phyloP scores from a whole-genome alignment of 768 basidiomycete genomes.

The Leccinum fibrillosum region DNA sequence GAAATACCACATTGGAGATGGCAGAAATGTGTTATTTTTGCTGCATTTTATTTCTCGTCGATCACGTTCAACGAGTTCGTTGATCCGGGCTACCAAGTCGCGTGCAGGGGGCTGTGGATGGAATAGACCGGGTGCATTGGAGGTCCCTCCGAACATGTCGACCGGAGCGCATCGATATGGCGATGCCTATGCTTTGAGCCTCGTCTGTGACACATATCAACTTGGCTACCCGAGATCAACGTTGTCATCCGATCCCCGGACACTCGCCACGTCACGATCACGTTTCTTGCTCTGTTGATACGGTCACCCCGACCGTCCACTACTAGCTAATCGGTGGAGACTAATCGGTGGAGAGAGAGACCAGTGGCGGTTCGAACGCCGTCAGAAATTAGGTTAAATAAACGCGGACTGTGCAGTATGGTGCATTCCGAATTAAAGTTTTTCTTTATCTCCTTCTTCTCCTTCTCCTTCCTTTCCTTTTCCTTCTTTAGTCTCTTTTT shows the following conservation, averaged over 20 bases:
- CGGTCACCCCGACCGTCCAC: constrained; percentile 3
- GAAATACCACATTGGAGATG: neutral
- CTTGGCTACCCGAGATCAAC: constrained; percentile 11
- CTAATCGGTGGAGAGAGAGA: neutral
- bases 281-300: constrained; percentile 17
- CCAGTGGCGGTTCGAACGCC: constrained; percentile 6
- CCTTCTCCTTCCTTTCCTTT: neutral
- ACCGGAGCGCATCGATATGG: neutral
- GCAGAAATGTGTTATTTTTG: neutral
- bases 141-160: neutral
- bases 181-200: neutral
- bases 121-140: neutral
- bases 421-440: neutral
- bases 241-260: constrained; percentile 9
- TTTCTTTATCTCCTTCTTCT: neutral
- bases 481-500: neutral
- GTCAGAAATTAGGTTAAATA: constrained; percentile 6
- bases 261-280: constrained; percentile 17
- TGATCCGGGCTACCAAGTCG: neutral
- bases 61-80: neutral
- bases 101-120: neutral
- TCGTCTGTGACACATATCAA: neutral
- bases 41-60: neutral
- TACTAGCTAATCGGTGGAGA: neutral
- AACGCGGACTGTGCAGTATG: neutral